Conservation (phyloP, 345 rosid genomes). For the Citrus reticulata region DNA sequence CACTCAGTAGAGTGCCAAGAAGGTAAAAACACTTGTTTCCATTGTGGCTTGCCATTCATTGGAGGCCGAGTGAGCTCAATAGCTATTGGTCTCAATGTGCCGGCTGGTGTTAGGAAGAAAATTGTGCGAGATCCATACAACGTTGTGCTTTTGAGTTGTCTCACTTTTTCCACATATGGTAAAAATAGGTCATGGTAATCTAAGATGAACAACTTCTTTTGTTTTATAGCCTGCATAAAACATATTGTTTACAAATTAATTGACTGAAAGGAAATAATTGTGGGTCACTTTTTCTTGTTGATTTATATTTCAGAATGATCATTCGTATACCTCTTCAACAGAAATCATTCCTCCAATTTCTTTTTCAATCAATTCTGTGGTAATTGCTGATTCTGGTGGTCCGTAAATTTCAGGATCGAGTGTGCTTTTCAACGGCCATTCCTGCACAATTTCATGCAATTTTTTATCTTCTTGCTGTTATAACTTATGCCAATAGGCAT, state of each 20-base stretch:
- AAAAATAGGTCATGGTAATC: constrained; percentile 61
- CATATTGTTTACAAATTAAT: not conserved
- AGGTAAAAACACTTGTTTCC: constrained; percentile 55
- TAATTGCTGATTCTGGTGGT: constrained; percentile 55
- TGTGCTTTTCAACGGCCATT: constrained; percentile 77
- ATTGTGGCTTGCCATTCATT: constrained; percentile 51
- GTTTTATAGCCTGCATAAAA: constrained; percentile 40
- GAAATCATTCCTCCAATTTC: constrained; percentile 57
- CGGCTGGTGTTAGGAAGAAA: constrained; percentile 48
- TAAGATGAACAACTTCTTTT: constrained; percentile 47
- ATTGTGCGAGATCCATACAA: constrained; percentile 69
- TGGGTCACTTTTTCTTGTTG: not conserved
- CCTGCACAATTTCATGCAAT: constrained; percentile 32
- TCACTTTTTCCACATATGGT: constrained; percentile 66
- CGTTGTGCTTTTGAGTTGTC: constrained; percentile 45
- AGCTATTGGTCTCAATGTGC: constrained; percentile 53
- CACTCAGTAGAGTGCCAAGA: constrained; percentile 37
- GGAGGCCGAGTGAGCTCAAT: constrained; percentile 72
- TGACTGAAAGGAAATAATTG: not conserved
- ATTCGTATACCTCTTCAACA: constrained; percentile 42
- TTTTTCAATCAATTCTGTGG: constrained; percentile 48
- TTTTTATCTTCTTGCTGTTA: not conserved
- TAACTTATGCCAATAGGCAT: no score
- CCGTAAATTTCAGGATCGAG: constrained; percentile 73
- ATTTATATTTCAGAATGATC: not conserved